Base-by-base conservation (phyloP, 768 basidiomycete species). In the Favolaschia claudopus region DNA sequence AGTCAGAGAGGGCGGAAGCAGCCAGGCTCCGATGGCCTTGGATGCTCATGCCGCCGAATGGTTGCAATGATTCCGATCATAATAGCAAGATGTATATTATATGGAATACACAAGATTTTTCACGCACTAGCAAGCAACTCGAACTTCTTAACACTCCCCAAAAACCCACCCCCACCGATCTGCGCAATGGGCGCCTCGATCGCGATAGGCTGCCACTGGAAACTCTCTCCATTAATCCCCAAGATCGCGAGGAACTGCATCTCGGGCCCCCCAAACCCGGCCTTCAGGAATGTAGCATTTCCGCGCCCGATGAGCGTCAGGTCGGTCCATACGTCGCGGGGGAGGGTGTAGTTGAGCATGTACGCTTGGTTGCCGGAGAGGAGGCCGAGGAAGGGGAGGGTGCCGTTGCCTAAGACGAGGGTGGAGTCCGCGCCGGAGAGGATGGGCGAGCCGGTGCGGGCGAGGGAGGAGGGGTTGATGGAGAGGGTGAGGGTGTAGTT, bases 1-100 rank as follows among this genome's bases (percentile, higher is more conserved):
- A 7, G 82, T 77, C 5, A 67, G 58, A 49, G 77, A 81, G 31
- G 77, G 71, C 1, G 46, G 66, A 2, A 22, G 44, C 25, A 51
- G 54, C 10, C 67, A 70, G 33, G 74, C 76, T 27, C 77, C 78
- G 9, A 69, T 78, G 65, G 55, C 53, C 1, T 60, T 79, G 24
- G 50, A 76, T 55, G 67, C 66, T 0, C 63, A 76, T 58, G 31
- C 28, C 14, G 65, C 79, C 0, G 62, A 54, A 50, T 79, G 77
- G 75, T 31, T 57, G 38, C 28, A 6, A 15, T 33, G 24, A 25
- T 19, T 52, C 9, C 39, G 39, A 20, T 46, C 6, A 10, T 15
- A 29, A 20, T 12, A 31, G 29, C 28, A 31, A 29, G 44, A 20
- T 31, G 12, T n/a, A n/a, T n/a, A n/a, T n/a, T n/a, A n/a, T n/a